Evolutionary conservation across 805 yeast genomes (phyloP), one percentile per base, ranked within the genome.

Genomic region (Metschnikowia bowlesiae): DNA sequence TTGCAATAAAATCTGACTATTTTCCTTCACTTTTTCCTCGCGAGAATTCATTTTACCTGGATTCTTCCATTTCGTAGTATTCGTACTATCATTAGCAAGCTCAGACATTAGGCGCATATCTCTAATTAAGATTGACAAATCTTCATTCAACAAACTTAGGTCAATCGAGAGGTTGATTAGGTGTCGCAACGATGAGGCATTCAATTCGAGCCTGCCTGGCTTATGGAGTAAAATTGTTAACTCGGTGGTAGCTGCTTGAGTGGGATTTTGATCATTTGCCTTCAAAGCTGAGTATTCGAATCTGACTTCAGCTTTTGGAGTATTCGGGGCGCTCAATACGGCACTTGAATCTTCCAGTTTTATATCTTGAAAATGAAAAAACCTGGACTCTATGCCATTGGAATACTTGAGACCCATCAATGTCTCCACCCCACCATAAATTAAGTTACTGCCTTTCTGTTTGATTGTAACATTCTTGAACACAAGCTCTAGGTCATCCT

Each of bases 401-500:
- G 37, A 7, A 34, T 40, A 51, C n/a, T 67, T 50, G 3, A 64
- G 14, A 5, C 74, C 50, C 1, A 57, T 50, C n/a, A 79, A 51
- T 0, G 53, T 57, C 41, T 73, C 68, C 1, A 82, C 52, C 1
- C 80, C 79, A 1, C 88, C 89, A 53, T 73, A 76, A 1, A 73
- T 57, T 44, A 79, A 65, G 0, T 58, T 59, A 0, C 69, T 63
- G 50, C 70, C 73, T 49, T 75, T 76, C 48, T 75, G 80, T 45
- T 73, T 74, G 26, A 82, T 46, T 39, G 65, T 66, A 6, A 79
- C 41, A 28, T 70, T 68, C 16, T 41, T 58, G 28, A 53, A 61
- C 22, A 46, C 54, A 31, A 50, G 67, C 37, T 47, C 72, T 50
- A 46, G 66, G 38, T 55, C 71, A 52, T 50, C 67, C 32, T 38